Percentiles rank a stretch among this genome's conserved stretches.
Evolutionary conservation across 179 eudicot species (phyloP).

Genomic region (Pouteria campechiana): DNA sequence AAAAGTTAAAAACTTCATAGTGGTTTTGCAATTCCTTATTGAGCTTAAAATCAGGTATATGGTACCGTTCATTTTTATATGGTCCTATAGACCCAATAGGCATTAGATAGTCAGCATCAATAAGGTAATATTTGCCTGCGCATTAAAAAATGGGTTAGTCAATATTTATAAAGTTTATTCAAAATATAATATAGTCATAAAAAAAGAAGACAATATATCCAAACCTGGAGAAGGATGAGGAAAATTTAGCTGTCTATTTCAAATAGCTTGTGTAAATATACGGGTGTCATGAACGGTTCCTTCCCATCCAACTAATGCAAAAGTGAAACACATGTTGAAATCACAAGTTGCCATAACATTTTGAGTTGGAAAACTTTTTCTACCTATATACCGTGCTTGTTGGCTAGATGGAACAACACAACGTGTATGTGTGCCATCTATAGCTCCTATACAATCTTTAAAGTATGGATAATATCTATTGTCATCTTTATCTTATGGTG

Average conservation of each 20-base stretch:
- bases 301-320: not conserved
- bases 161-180: too few relatives aligned
- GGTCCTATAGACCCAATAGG: not conserved
- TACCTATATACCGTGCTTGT: not conserved
- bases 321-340: too few relatives aligned
- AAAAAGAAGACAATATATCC: not conserved
- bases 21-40: not conserved
- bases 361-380: not conserved
- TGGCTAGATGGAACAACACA: not conserved
- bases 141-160: too few relatives aligned
- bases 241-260: not conserved
- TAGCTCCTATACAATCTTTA: too few relatives aligned
- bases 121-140: too few relatives aligned
- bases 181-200: too few relatives aligned
- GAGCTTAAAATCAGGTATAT: not conserved
- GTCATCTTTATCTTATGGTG: not conserved
- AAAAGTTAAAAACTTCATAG: not conserved
- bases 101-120: too few relatives aligned
- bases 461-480: conserved; percentile 1
- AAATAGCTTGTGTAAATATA: not conserved
- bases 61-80: not conserved
- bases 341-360: not conserved
- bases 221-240: not conserved
- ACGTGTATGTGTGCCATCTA: too few relatives aligned
- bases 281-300: not conserved